phyloP scores from a whole-genome alignment of 495 filamentous ascomycete genomes.

The Friedmanniomyces endolithicus region DNA sequence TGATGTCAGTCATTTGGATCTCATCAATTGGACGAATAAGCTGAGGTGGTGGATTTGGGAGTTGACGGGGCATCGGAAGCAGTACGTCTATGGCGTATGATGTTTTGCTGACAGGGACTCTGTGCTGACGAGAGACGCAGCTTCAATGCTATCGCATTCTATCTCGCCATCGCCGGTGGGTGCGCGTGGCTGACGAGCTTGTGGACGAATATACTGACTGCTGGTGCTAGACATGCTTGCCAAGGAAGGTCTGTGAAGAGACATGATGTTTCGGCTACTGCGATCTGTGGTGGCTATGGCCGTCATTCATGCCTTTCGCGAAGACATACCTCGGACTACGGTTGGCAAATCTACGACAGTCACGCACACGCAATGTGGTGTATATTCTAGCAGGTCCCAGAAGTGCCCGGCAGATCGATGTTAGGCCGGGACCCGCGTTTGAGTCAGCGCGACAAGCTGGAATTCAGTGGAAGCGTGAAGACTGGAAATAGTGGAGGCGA shows the following conservation, averaged over 20 bases:
- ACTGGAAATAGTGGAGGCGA: too few species aligned
- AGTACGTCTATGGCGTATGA: conserved; percentile 38
- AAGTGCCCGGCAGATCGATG: too few species aligned
- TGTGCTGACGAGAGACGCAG: conserved; percentile 33
- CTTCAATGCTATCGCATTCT: conserved; percentile 94
- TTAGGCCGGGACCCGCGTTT: too few species aligned
- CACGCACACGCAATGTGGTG: too few species aligned
- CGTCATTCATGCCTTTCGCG: not conserved
- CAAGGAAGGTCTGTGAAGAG: conserved; percentile 48
- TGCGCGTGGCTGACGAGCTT: not conserved
- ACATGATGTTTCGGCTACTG: too few species aligned
- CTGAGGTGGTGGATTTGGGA: conserved; percentile 58
- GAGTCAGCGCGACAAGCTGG: too few species aligned
- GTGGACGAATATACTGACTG: not conserved
- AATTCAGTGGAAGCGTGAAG: too few species aligned
- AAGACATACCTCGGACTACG: too few species aligned
- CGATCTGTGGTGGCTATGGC: too few species aligned
- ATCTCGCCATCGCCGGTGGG: conserved; percentile 72
- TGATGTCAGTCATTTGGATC: conserved; percentile 74
- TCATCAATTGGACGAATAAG: conserved; percentile 94
- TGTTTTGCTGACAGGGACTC: not conserved
- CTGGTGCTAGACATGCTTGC: conserved; percentile 57
- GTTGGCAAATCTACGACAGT: too few species aligned
- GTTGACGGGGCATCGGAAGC: conserved; percentile 53
- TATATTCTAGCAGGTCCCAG: too few species aligned